Conservation (phyloP, 2,329 filamentous ascomycete species). For the Cordyceps militaris region DNA sequence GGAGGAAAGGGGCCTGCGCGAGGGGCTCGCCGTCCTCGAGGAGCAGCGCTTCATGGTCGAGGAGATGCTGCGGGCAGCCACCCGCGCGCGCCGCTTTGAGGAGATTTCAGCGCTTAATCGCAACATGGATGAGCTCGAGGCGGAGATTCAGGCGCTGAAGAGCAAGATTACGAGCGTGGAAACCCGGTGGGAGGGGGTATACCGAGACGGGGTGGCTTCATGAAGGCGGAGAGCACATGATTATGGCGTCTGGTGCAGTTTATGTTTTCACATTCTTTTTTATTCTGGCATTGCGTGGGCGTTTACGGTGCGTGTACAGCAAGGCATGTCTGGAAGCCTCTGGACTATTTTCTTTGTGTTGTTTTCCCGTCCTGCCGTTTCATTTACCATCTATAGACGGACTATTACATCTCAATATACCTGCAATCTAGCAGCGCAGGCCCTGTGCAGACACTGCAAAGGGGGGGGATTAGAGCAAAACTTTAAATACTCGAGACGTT, state of each 20-base stretch:
- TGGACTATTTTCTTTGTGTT: neutral
- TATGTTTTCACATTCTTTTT: neutral
- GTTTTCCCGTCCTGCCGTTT: neutral
- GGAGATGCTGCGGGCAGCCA: slow-evolving; percentile 74
- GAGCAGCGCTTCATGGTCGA: slow-evolving; percentile 87
- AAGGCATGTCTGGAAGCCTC: neutral
- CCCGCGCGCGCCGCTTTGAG: slow-evolving; percentile 71
- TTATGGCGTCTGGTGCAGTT: too few species aligned
- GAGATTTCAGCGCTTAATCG: slow-evolving; percentile 73
- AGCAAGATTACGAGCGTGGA: slow-evolving; percentile 62
- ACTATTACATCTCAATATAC: neutral
- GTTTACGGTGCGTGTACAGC: slow-evolving; percentile 3
- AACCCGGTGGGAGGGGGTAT: slow-evolving; percentile 47
- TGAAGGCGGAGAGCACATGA: neutral
- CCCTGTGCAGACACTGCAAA: too few species aligned
- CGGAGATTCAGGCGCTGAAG: slow-evolving; percentile 64
- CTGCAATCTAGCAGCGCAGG: neutral
- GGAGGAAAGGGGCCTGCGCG: slow-evolving; percentile 76
- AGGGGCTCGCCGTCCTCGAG: slow-evolving; percentile 75
- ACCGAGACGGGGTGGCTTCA: slow-evolving; percentile 27
- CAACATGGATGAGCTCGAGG: slow-evolving; percentile 75
- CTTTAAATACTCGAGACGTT: neutral
- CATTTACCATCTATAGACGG: neutral
- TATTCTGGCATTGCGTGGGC: slow-evolving; percentile 13
- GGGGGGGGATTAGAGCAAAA: too few species aligned